These are phyloP conservation scores for Crithidia fasciculata DNA, from an alignment of 208 protist genomes.

Conservation along the genomic window DNA sequence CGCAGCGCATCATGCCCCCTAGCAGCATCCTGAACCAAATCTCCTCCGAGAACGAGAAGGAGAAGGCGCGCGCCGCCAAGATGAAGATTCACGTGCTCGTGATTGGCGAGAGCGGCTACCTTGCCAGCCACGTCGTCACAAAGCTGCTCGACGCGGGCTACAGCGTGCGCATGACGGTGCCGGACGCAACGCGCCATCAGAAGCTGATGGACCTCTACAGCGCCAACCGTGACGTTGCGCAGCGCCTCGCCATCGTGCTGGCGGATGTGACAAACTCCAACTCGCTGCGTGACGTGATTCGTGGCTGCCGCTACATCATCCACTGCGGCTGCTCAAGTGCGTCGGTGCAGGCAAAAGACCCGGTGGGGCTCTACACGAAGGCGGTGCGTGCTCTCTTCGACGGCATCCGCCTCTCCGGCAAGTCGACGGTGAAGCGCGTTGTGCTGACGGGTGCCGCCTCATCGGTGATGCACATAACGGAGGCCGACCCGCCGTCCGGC, in stretches of 20 bases:
- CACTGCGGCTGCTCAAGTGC: slow-evolving; percentile 82
- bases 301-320: slow-evolving; percentile 87
- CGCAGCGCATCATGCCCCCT: slow-evolving; percentile 44
- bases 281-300: slow-evolving; percentile 76
- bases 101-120: slow-evolving; percentile 86
- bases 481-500: slow-evolving; percentile 63
- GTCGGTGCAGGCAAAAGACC: slow-evolving; percentile 38
- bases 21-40: slow-evolving; percentile 87
- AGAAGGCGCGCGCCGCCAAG: slow-evolving; percentile 66
- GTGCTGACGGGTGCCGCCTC: slow-evolving; percentile 81
- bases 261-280: slow-evolving; percentile 81
- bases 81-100: slow-evolving; percentile 88
- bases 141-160: slow-evolving; percentile 89
- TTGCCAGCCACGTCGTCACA: slow-evolving; percentile 82
- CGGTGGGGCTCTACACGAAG: slow-evolving; percentile 66
- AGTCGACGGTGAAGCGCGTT: slow-evolving; percentile 86
- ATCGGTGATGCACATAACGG: slow-evolving; percentile 81
- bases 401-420: slow-evolving; percentile 76
- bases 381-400: slow-evolving; percentile 89
- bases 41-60: slow-evolving; percentile 77
- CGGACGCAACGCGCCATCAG: slow-evolving; percentile 55
- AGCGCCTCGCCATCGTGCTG: slow-evolving; percentile 70
- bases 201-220: slow-evolving; percentile 80
- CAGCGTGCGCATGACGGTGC: slow-evolving; percentile 81
- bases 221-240: slow-evolving; percentile 48